Evolutionary conservation across 2,329 filamentous ascomycete genomes (phyloP).

Genomic region (Phyllachora maydis): DNA sequence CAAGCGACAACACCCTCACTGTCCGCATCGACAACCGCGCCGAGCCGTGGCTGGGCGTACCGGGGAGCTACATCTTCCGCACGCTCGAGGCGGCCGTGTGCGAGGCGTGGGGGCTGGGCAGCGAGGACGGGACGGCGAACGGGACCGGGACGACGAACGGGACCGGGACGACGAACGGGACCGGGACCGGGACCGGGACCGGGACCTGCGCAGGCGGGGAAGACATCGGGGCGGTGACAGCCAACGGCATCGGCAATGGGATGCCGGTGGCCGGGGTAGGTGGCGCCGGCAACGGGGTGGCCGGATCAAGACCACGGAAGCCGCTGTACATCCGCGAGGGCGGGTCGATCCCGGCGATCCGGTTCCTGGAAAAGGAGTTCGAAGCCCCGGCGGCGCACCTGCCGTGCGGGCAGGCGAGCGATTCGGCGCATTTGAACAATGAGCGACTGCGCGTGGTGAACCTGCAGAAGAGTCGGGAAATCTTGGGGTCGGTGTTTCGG

Average conservation of each 20-base stretch:
- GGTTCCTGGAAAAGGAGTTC: constrained; percentile 90
- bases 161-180: background rate
- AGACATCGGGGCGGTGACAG: too few species aligned
- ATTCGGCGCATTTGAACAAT: constrained; percentile 86
- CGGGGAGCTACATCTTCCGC: constrained; percentile 74
- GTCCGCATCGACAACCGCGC: constrained; percentile 83
- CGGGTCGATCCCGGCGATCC: constrained; percentile 82
- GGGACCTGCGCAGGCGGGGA: too few species aligned
- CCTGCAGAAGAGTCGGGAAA: constrained; percentile 75
- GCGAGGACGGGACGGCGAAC: constrained; percentile 3
- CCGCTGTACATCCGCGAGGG: constrained; percentile 92
- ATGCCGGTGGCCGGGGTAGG: too few species aligned
- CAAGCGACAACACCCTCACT: constrained; percentile 60
- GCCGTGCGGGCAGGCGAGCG: constrained; percentile 86
- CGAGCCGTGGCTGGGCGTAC: constrained; percentile 90
- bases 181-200: too few species aligned
- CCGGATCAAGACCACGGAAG: constrained; percentile 25
- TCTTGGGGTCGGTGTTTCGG: constrained; percentile 71
- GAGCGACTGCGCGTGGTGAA: constrained; percentile 80
- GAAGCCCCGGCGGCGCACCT: constrained; percentile 76
- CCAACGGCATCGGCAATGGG: too few species aligned
- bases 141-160: background rate
- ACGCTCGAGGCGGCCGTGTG: constrained; percentile 74
- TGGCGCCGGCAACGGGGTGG: constrained; percentile 4
- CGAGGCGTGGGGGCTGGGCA: constrained; percentile 52